Evolutionary conservation across 2,329 filamentous ascomycete genomes (phyloP), one percentile per base, ranked within the genome.

Genomic region (Talaromyces sp.): DNA sequence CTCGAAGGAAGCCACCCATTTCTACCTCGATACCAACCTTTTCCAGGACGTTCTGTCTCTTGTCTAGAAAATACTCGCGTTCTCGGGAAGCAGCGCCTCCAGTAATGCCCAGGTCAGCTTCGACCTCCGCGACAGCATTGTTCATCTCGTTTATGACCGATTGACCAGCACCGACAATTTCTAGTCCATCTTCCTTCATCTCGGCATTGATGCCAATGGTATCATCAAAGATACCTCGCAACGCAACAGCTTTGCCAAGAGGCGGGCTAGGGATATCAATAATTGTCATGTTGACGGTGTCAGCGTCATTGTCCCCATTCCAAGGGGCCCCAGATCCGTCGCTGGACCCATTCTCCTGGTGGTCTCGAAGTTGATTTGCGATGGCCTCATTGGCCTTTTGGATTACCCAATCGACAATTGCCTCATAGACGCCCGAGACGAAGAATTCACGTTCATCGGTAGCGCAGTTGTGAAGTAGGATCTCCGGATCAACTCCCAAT

Each of bases 141-240:
- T 90, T 86, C 89, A 96, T 96, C 71, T 97, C 93, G 41, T 89
- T 87, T 14, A 93, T 73, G 10, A 98, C 89, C 0, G 93, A 96
- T 61, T 88, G 89, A n/a, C 90, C 89, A 1, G 86, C 86, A 0
- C 88, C 68, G 0, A 83, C 77, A 2, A 96, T 83, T n/a, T 90
- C 84, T 0, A 99, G 84, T 10, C 95, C 95, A 66, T 99, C 95
- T 64, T 93, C 89, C 70, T 93, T 96, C 93, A 99, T 98, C 78
- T 99, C 95, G 0, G 89, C 84, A 68, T 98, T 98, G 77, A 99
- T 97, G 56, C 95, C 95, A 21, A 88, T 81, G n/a, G 82, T 85
- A 68, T 98, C 95, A 66, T 99, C 93, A 68, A 99, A 99, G 38
- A 98, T 86, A 14, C 90, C 91, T 43, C 91, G 89, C 78, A 99